phyloP scores from a whole-genome alignment of 2,329 filamentous ascomycete genomes.

The Clonostachys sp. region DNA sequence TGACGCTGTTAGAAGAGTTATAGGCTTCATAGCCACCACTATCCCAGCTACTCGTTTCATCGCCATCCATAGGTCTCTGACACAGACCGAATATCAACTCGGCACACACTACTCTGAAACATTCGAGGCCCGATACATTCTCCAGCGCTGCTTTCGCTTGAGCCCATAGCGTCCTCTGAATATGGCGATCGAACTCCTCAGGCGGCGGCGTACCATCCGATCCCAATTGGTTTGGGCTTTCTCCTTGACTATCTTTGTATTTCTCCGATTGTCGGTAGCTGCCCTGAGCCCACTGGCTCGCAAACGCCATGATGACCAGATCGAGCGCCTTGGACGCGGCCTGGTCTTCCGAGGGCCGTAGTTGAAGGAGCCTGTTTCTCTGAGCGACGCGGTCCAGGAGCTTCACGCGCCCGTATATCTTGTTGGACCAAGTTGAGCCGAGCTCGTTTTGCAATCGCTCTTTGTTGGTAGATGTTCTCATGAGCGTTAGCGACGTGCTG shows the following conservation, averaged over 20 bases:
- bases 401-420: conserved; percentile 40
- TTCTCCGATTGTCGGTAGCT: conserved; percentile 15
- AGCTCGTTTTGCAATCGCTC: conserved; percentile 17
- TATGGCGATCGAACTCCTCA: conserved; percentile 27
- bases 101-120: conserved; percentile 27
- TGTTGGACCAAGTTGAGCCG: conserved; percentile 37
- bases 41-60: not conserved
- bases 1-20: not conserved
- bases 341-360: conserved; percentile 30
- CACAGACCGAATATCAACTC: conserved; percentile 30
- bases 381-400: conserved; percentile 37
- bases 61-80: conserved; percentile 17
- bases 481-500: conserved; percentile 11
- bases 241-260: not conserved
- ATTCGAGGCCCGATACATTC: conserved; percentile 25
- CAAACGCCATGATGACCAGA: conserved; percentile 43
- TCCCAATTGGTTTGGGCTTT: too few relatives aligned
- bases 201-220: too few relatives aligned
- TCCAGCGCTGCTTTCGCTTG: conserved; percentile 25
- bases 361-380: conserved; percentile 25
- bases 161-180: conserved; percentile 27
- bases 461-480: conserved; percentile 1
- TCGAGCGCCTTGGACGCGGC: conserved; percentile 36
- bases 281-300: conserved; percentile 42
- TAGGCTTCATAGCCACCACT: not conserved